Conservation (phyloP, 768 basidiomycete species). For the Tylopilus vinaceipallidus region DNA sequence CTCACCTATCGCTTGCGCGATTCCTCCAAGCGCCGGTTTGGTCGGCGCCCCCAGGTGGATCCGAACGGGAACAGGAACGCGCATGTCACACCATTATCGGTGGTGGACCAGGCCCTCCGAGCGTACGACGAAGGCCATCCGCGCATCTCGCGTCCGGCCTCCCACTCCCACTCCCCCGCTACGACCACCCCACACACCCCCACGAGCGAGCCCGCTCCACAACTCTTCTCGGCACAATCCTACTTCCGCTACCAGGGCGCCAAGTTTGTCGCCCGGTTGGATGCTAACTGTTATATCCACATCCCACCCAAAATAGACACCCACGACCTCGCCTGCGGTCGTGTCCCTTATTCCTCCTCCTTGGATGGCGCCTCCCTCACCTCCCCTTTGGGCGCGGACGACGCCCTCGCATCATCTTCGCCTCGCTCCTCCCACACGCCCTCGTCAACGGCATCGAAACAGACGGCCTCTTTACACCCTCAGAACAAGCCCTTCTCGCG, state of each 20-base stretch:
- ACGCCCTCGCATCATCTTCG: conserved; percentile 49
- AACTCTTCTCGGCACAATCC: conserved; percentile 86
- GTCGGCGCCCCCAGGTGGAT: conserved; percentile 64
- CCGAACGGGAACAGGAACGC: background rate
- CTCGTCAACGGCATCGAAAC: no score
- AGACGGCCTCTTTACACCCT: no score
- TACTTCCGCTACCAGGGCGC: conserved; percentile 98
- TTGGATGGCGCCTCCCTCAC: background rate
- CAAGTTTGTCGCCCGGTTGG: conserved; percentile 94
- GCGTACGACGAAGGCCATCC: conserved; percentile 88
- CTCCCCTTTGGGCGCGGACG: background rate
- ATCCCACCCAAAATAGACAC: conserved; percentile 83
- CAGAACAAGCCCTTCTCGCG: conserved; percentile 57
- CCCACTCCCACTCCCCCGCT: conserved; percentile 21
- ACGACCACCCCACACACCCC: conserved; percentile 16
- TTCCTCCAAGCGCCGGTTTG: conserved; percentile 92
- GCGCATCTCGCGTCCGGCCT: conserved; percentile 34
- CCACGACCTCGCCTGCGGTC: conserved; percentile 80
- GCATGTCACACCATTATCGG: conserved; percentile 14
- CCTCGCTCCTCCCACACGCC: no score
- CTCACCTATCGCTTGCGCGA: conserved; percentile 92
- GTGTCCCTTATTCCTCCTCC: conserved; percentile 18
- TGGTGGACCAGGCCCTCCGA: conserved; percentile 55
- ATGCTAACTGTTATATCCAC: conserved; percentile 97
- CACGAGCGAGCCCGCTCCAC: conserved; percentile 20